These are phyloP conservation scores for Leucocoprinus leucothites DNA, from an alignment of 768 basidiomycete genomes.

Conservation along the genomic window DNA sequence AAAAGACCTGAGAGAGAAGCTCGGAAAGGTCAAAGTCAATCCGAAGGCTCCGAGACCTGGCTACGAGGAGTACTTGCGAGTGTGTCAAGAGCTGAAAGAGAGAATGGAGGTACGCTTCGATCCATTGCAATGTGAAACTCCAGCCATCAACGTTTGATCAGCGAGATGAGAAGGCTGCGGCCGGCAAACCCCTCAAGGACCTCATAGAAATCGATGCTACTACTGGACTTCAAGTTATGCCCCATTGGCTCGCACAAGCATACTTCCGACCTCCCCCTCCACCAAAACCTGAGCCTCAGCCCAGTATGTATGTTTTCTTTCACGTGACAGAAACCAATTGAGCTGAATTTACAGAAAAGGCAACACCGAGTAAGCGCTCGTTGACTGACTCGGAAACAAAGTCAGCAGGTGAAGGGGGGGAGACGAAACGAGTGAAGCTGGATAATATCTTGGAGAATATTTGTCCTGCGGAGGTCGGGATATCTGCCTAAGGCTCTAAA, in stretches of 20 bases:
- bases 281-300: not conserved
- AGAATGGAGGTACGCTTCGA: conserved; percentile 41
- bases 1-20: conserved; percentile 66
- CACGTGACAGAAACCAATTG: not conserved
- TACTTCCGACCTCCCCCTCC: conserved; percentile 47
- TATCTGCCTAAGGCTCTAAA: no score
- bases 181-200: conserved; percentile 23
- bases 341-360: not conserved
- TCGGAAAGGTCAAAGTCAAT: conserved; percentile 49
- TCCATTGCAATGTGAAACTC: not conserved
- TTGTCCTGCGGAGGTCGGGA: no score
- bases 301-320: not conserved
- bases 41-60: conserved; percentile 15
- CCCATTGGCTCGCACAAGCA: conserved; percentile 58
- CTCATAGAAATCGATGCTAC: conserved; percentile 29
- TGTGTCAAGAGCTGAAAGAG: conserved; percentile 47
- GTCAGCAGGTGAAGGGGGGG: not conserved
- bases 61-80: conserved; percentile 13
- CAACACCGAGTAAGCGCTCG: not conserved
- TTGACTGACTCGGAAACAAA: not conserved
- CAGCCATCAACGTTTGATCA: not conserved
- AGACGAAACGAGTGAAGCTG: not conserved
- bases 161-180: conserved; percentile 46
- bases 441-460: not conserved
- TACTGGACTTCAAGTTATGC: conserved; percentile 35